Conservation (phyloP, 2,329 filamentous ascomycete species). For the Colletotrichum sp. region DNA sequence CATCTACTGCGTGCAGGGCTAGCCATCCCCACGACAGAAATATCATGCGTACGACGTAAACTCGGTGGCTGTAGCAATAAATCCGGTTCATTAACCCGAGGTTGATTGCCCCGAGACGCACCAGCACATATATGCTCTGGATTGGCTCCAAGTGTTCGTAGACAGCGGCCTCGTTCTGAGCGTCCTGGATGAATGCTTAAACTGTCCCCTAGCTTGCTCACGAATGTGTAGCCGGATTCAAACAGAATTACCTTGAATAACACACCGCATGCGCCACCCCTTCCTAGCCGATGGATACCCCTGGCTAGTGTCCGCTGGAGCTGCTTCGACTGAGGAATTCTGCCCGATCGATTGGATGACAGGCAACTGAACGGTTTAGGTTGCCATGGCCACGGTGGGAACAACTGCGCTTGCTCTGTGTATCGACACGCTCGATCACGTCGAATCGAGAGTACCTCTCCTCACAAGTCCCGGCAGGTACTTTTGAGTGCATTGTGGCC, state of each 20-base stretch:
- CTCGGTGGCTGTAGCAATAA: slow-evolving; percentile 36
- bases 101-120: slow-evolving; percentile 43
- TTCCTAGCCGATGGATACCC: slow-evolving; percentile 30
- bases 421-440: slow-evolving; percentile 41
- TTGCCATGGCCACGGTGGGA: neutral
- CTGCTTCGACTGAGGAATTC: slow-evolving; percentile 33
- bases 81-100: slow-evolving; percentile 33
- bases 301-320: slow-evolving; percentile 32
- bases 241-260: slow-evolving; percentile 46
- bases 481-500: slow-evolving; percentile 41
- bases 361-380: slow-evolving; percentile 26
- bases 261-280: slow-evolving; percentile 38
- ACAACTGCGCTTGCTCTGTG: slow-evolving; percentile 28
- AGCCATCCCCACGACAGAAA: slow-evolving; percentile 40
- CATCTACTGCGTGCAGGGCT: neutral
- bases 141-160: neutral
- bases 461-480: slow-evolving; percentile 41
- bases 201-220: slow-evolving; percentile 44
- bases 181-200: slow-evolving; percentile 32
- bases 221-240: slow-evolving; percentile 46
- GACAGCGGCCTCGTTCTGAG: slow-evolving; percentile 35
- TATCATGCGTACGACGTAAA: slow-evolving; percentile 36
- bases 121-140: slow-evolving; percentile 30
- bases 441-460: slow-evolving; percentile 32
- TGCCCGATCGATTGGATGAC: slow-evolving; percentile 32